Evolutionary conservation across 257 asterid genomes (phyloP), one percentile per base, ranked within the genome.

Genomic region (Lycium barbarum): DNA sequence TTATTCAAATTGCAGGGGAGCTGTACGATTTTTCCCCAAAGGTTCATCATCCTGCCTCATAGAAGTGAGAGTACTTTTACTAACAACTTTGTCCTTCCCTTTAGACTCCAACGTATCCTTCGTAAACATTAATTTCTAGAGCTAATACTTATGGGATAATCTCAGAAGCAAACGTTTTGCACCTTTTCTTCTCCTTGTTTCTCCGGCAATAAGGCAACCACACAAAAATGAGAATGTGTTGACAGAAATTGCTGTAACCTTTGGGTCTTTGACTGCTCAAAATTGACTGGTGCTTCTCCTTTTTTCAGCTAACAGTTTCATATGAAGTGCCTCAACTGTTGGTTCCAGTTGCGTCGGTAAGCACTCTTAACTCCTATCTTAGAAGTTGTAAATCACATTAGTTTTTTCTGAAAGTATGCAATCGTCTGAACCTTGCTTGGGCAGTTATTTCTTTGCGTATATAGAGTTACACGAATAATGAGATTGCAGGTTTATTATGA

Each of bases 331-430:
- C 98, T 82, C 95, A 88, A 88, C 88, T 95, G 85, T 91, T 96
- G 90, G 83, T 72, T 86, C 99, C 99, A 70, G 98, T 96, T 89
- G 95, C 98, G 84, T 91, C 99, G 54, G 99, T 95, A 89, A 91
- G 98, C 86, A 66, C 73, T 76, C 78, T 17, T 81, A 86, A 51
- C 67, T 35, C n/a, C 26, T 33, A 68, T 18, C 3, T 36, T 0
- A 35, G 33, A 22, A 58, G 45, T n/a, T n/a, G 73, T 63, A 20
- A 0, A n/a, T 81, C 45, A 63, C 76, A 40, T 62, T 0, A 40
- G 33, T 12, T 4, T 38, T 59, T 45, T 17, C 1, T 33, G 14
- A 49, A 13, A 1, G 9, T 78, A 26, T 22, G 13, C 63, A 76
- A 22, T 53, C 82, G 18, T 78, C n/a, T 53, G 65, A 14, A 78